These are phyloP conservation scores for Podosphaera fusca DNA, from an alignment of 2,329 filamentous ascomycete species.

Conservation along the genomic window DNA sequence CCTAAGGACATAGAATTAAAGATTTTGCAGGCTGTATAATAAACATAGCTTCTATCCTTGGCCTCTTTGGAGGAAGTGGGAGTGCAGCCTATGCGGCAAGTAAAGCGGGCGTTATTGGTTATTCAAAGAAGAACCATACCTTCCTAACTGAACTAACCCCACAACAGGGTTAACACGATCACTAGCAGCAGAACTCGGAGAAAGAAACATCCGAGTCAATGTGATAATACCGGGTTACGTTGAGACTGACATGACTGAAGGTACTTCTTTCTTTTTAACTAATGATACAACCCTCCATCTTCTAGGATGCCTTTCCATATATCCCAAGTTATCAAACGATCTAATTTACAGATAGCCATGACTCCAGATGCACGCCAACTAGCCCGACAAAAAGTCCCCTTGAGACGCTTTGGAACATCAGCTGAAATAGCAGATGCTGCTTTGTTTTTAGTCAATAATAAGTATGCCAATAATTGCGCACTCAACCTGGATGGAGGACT, in stretches of 20 bases:
- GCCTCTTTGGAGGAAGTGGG: constrained; percentile 42
- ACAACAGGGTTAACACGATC: constrained; percentile 40
- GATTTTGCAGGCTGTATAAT: constrained; percentile 39
- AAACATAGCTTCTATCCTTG: constrained; percentile 61
- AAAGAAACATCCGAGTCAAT: constrained; percentile 48
- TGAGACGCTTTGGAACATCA: constrained; percentile 39
- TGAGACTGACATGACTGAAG: constrained; percentile 53
- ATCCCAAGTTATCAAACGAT: constrained; percentile 6
- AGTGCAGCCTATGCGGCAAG: constrained; percentile 54
- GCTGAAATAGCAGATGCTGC: constrained; percentile 66
- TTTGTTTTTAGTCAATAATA: constrained; percentile 51
- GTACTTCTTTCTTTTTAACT: constrained; percentile 20
- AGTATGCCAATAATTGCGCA: constrained; percentile 70
- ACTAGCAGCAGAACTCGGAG: constrained; percentile 37
- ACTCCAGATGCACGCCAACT: constrained; percentile 16
- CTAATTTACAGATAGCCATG: constrained; percentile 22
- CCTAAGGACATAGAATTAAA: background rate
- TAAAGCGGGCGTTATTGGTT: constrained; percentile 58
- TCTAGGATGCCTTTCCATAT: constrained; percentile 6
- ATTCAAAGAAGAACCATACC: constrained; percentile 6
- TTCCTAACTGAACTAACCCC: constrained; percentile 1
- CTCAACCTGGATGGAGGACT: constrained; percentile 71
- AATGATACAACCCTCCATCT: background rate
- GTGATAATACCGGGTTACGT: constrained; percentile 68
- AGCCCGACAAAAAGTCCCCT: constrained; percentile 32